Conservation (phyloP, 805 yeast genomes). For the Spencermartinsiella europaea region DNA sequence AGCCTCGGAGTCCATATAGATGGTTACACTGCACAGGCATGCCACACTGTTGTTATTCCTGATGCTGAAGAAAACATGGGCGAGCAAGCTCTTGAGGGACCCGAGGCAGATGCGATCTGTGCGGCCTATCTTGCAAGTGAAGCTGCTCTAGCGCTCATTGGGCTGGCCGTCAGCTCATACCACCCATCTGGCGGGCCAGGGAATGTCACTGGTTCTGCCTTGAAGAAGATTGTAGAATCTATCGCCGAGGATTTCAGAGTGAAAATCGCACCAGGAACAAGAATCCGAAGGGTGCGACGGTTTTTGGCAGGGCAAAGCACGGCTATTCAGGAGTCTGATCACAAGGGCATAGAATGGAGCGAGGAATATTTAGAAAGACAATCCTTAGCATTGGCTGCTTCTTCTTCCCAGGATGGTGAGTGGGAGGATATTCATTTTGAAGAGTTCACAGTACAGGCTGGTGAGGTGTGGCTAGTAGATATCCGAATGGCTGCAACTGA, state of each 20-base stretch:
- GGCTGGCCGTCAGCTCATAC: conserved; percentile 55
- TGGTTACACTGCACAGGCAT: conserved; percentile 83
- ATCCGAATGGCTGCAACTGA: conserved; percentile 70
- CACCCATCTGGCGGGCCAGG: conserved; percentile 15
- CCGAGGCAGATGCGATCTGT: conserved; percentile 81
- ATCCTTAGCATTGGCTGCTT: conserved; percentile 10
- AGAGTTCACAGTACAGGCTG: conserved; percentile 66
- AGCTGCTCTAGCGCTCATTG: conserved; percentile 72
- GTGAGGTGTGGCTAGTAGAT: conserved; percentile 85
- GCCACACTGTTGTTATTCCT: conserved; percentile 77
- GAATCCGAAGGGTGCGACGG: conserved; percentile 85
- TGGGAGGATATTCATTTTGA: conserved; percentile 34
- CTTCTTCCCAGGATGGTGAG: conserved; percentile 11
- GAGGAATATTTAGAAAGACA: conserved; percentile 20
- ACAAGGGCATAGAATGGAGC: conserved; percentile 69
- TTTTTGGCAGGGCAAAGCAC: conserved; percentile 95
- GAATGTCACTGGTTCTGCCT: conserved; percentile 58
- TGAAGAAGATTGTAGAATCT: conserved; percentile 75
- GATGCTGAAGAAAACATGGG: conserved; percentile 48
- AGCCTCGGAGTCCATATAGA: conserved; percentile 88
- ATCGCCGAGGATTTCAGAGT: conserved; percentile 82
- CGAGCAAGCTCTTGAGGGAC: conserved; percentile 75
- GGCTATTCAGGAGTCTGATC: conserved; percentile 87
- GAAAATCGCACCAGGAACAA: conserved; percentile 85
- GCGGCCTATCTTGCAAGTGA: conserved; percentile 89